phyloP scores from a whole-genome alignment of 495 filamentous ascomycete species.

The Penicillium malachiteum region DNA sequence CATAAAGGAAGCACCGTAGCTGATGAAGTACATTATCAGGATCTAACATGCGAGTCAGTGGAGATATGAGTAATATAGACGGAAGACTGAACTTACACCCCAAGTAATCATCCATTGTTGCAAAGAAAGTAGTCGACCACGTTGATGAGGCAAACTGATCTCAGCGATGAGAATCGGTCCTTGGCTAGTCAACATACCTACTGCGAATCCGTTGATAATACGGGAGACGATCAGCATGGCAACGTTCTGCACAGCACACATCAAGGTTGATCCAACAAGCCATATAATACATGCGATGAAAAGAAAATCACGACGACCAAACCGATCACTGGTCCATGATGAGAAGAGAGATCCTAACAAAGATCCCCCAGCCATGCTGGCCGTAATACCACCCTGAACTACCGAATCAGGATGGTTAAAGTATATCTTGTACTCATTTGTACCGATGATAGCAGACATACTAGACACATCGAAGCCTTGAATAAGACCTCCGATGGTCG shows the following conservation, averaged over 20 bases:
- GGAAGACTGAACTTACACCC: constrained; percentile 12
- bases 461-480: constrained; percentile 25
- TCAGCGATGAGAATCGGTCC: constrained; percentile 24
- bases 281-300: constrained; percentile 21
- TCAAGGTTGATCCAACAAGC: constrained; percentile 20
- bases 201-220: constrained; percentile 17
- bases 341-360: constrained; percentile 17
- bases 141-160: constrained; percentile 22
- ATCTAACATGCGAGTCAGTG: constrained; percentile 8
- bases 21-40: constrained; percentile 25
- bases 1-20: constrained; percentile 19
- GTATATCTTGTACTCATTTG: constrained; percentile 19
- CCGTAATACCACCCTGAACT: constrained; percentile 20
- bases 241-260: constrained; percentile 23
- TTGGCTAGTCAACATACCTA: constrained; percentile 23
- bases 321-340: constrained; percentile 20
- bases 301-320: constrained; percentile 21
- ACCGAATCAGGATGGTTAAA: constrained; percentile 19
- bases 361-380: constrained; percentile 22
- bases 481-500: constrained; percentile 20
- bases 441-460: constrained; percentile 25
- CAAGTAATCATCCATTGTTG: constrained; percentile 27
- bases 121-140: constrained; percentile 17
- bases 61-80: background rate
- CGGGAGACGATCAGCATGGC: constrained; percentile 20